These are phyloP conservation scores for grape (Vitis vinifera) DNA, from an alignment of 164 flowering plant species.

Conservation along the genomic window DNA sequence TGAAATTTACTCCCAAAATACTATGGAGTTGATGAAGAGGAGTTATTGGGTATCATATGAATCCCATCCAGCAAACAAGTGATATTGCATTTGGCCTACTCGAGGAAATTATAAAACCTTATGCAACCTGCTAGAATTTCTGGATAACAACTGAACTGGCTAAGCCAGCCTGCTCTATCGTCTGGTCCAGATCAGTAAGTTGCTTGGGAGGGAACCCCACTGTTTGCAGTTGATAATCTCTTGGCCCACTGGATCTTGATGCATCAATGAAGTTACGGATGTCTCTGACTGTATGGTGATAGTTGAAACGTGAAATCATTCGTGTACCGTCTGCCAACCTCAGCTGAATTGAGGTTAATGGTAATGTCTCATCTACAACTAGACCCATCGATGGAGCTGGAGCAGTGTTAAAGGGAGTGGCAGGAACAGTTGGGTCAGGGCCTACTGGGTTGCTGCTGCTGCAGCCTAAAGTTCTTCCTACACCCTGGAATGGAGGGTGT, in stretches of 20 bases:
- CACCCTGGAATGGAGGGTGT: constrained; percentile 60
- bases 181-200: constrained; percentile 63
- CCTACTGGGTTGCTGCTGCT: constrained; percentile 30
- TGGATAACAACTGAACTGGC: constrained; percentile 89
- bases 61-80: too few species aligned
- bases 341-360: constrained; percentile 82
- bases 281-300: constrained; percentile 70
- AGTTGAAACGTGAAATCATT: constrained; percentile 78
- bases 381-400: constrained; percentile 56
- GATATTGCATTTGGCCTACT: too few species aligned
- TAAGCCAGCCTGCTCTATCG: constrained; percentile 89
- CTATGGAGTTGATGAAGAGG: too few species aligned
- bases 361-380: constrained; percentile 54
- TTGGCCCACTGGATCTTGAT: constrained; percentile 60
- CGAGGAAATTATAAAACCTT: too few species aligned
- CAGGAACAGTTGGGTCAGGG: constrained; percentile 21
- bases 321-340: constrained; percentile 88
- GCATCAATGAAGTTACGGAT: constrained; percentile 80
- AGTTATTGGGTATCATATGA: too few species aligned
- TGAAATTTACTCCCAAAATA: too few species aligned
- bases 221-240: constrained; percentile 64
- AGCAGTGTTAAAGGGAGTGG: constrained; percentile 30
- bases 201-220: constrained; percentile 92
- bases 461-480: constrained; percentile 82
- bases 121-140: constrained; percentile 40